These are phyloP conservation scores for Glomus cerebriforme DNA, from an alignment of 192 early-diverging fungal genomes.

Conservation along the genomic window DNA sequence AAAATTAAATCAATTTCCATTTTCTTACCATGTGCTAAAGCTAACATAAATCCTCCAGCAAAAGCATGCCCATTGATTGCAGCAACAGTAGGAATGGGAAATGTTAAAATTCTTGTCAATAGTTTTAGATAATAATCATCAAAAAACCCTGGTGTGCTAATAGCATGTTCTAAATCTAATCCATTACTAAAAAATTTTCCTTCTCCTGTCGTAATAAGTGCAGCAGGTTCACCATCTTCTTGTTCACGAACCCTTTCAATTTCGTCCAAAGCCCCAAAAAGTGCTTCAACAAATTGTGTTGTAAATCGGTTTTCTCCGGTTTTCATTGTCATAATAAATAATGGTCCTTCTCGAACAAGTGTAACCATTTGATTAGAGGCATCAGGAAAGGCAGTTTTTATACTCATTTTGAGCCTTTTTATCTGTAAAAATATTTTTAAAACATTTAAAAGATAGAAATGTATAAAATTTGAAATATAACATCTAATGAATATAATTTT, in stretches of 20 bases:
- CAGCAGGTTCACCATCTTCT: slow-evolving; percentile 51
- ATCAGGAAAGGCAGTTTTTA: background rate
- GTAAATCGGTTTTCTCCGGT: slow-evolving; percentile 73
- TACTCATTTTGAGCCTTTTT: background rate
- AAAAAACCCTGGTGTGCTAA: slow-evolving; percentile 46
- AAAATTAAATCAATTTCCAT: background rate
- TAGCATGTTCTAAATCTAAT: slow-evolving; percentile 52
- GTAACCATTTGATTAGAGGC: background rate
- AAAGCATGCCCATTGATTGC: slow-evolving; percentile 82
- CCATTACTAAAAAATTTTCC: slow-evolving; percentile 79
- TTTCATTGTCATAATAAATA: slow-evolving; percentile 68
- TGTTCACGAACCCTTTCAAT: slow-evolving; percentile 50
- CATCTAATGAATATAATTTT: background rate
- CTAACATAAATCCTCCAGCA: slow-evolving; percentile 74
- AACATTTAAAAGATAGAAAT: no score
- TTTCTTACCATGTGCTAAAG: slow-evolving; percentile 51
- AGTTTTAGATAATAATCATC: slow-evolving; percentile 57
- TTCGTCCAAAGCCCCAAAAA: slow-evolving; percentile 60
- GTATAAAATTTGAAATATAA: no score
- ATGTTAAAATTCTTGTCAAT: slow-evolving; percentile 64
- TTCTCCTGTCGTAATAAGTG: slow-evolving; percentile 61
- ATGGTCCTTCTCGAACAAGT: slow-evolving; percentile 40
- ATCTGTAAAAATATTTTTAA: background rate
- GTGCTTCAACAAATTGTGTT: slow-evolving; percentile 53
- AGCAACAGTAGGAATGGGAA: slow-evolving; percentile 71